Evolutionary conservation across 495 filamentous ascomycete genomes (phyloP).

Genomic region (Penicillium silybi): DNA sequence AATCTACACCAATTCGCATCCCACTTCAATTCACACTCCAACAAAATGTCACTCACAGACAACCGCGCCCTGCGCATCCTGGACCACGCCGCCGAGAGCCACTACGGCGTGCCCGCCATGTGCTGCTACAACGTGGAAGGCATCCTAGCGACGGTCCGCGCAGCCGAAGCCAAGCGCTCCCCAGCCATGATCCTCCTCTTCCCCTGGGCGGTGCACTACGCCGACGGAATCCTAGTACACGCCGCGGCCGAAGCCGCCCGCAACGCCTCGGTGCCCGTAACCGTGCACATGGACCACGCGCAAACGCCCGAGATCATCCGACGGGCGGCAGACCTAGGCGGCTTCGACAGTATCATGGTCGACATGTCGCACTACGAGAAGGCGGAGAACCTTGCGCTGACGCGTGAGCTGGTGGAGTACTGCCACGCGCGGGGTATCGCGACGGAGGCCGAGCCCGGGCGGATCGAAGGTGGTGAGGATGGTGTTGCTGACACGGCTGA

Average conservation of each 20-base stretch:
- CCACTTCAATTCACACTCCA: neutral
- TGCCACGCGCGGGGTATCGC: conserved; percentile 74
- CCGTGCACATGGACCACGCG: conserved; percentile 74
- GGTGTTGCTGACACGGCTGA: conserved; percentile 74
- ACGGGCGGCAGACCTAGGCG: conserved; percentile 58
- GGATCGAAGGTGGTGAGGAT: conserved; percentile 84
- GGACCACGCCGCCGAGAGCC: conserved; percentile 57
- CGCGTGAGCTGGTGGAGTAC: conserved; percentile 64
- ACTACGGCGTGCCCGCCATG: conserved; percentile 72
- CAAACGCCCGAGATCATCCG: conserved; percentile 69
- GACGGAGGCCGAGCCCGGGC: conserved; percentile 74
- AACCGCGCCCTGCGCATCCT: conserved; percentile 69
- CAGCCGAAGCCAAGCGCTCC: conserved; percentile 68
- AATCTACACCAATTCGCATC: too few relatives aligned
- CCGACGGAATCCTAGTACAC: conserved; percentile 57
- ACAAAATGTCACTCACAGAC: conserved; percentile 49
- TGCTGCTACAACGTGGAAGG: conserved; percentile 86
- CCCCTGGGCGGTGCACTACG: conserved; percentile 78
- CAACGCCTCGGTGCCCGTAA: conserved; percentile 64
- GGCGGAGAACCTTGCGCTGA: conserved; percentile 71
- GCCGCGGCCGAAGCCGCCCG: conserved; percentile 60
- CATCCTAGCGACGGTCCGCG: conserved; percentile 73
- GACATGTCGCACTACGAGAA: conserved; percentile 83
- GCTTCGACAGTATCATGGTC: conserved; percentile 79
- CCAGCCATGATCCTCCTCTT: conserved; percentile 83